These are phyloP conservation scores for Xylariaceae sp. DNA, from an alignment of 2,329 filamentous ascomycete species.

Conservation along the genomic window DNA sequence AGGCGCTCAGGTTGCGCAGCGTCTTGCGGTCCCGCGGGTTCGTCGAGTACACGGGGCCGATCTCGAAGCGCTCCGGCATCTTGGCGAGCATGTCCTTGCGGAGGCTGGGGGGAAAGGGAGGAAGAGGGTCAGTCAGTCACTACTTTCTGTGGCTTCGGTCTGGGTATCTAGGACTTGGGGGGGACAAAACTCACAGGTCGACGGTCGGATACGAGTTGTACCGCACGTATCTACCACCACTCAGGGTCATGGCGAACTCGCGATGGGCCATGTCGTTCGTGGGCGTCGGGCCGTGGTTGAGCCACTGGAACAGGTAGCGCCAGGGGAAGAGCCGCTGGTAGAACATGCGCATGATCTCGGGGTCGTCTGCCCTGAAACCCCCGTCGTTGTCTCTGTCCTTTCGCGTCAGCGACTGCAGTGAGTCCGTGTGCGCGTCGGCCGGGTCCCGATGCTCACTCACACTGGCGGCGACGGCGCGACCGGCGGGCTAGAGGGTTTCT, in stretches of 20 bases:
- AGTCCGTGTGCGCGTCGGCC: background rate
- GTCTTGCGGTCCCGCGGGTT: constrained; percentile 93
- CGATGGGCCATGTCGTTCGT: constrained; percentile 84
- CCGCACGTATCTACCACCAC: constrained; percentile 83
- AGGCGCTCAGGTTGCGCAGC: constrained; percentile 65
- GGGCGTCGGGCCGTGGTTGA: constrained; percentile 85
- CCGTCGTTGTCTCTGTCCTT: constrained; percentile 24
- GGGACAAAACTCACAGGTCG: constrained; percentile 37
- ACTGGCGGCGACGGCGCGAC: constrained; percentile 33
- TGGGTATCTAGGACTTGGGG: background rate
- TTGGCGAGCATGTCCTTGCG: constrained; percentile 85
- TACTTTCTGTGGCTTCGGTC: too few relatives aligned
- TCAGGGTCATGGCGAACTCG: constrained; percentile 94
- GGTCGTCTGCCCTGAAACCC: constrained; percentile 53
- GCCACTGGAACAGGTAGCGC: constrained; percentile 91
- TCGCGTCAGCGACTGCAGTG: constrained; percentile 11
- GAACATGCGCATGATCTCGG: constrained; percentile 84
- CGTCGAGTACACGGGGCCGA: constrained; percentile 91
- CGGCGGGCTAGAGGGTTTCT: constrained; percentile 35
- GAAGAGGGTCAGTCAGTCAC: constrained; percentile 11
- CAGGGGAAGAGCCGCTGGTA: constrained; percentile 96
- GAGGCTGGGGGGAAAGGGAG: constrained; percentile 51
- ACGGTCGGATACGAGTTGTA: constrained; percentile 65
- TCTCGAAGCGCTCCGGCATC: constrained; percentile 92
- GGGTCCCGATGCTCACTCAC: constrained; percentile 27